Percentiles rank a stretch among this genome's conserved stretches.
phyloP scores from a whole-genome alignment of 352 stramenopile genomes.

The Phytophthora hibernalis region DNA sequence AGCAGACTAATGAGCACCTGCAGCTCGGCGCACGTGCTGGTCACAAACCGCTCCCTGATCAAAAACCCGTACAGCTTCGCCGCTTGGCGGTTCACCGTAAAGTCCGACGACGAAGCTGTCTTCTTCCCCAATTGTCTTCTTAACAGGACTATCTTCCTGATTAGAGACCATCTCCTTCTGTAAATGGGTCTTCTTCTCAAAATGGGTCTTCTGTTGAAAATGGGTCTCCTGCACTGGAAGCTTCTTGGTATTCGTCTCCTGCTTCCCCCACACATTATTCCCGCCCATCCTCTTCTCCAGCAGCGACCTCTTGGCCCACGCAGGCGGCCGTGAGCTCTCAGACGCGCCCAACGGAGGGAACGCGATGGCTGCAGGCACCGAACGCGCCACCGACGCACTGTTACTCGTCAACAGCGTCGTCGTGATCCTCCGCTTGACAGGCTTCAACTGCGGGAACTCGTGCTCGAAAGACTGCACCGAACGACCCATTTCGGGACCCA shows the following conservation, averaged over 20 bases:
- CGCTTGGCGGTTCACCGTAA: conserved; percentile 44
- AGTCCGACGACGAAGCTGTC: conserved; percentile 10
- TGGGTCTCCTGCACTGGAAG: background rate
- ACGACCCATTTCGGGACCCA: conserved; percentile 4
- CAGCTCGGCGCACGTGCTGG: conserved; percentile 53
- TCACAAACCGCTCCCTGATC: conserved; percentile 53
- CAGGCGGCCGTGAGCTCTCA: conserved; percentile 18
- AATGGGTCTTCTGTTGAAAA: conserved; percentile 10
- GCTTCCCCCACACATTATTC: no score
- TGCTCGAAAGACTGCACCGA: conserved; percentile 29
- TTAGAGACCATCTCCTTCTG: conserved; percentile 1
- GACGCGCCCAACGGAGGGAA: conserved; percentile 38
- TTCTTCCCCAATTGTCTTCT: conserved; percentile 1
- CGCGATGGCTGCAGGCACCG: conserved; percentile 34
- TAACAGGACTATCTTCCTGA: conserved; percentile 7
- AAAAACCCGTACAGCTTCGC: conserved; percentile 64
- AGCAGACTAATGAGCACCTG: conserved; percentile 50
- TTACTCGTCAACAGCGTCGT: conserved; percentile 49
- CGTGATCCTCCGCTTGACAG: conserved; percentile 52
- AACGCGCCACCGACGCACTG: conserved; percentile 33
- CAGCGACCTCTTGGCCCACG: conserved; percentile 54
- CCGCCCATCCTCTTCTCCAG: conserved; percentile 57
- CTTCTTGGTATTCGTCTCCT: conserved; percentile 10
- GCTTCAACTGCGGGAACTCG: conserved; percentile 54
- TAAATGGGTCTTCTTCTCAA: conserved; percentile 9